Base-by-base conservation (phyloP, 768 basidiomycete species). In the Podaxis sp. region DNA sequence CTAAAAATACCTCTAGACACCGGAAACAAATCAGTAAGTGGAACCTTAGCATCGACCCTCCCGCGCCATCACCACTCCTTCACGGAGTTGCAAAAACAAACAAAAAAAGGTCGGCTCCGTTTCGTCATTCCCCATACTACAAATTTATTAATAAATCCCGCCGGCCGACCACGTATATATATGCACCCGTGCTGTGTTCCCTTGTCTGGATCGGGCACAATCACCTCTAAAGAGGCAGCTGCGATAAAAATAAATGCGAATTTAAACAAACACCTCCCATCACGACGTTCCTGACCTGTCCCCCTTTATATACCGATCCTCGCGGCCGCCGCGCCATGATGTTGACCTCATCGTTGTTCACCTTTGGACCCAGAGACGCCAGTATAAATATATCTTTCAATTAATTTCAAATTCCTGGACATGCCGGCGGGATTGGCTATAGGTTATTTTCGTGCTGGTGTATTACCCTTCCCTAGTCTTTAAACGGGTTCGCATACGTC, bases 101-200 rank as follows among this genome's bases (percentile, higher is more conserved):
- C 52, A 51, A 42, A 40, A 32, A 32, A 25, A 21, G 21, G 23
- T 18, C 11, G 23, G 11, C 42, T 47, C 48, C 28, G 50, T 59
- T 50, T 51, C 50, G 57, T 59, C 50, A 59, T 51, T 23, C 50
- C 54, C 23, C 23, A 13, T n/a, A 35, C 47, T 51, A 14, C 35
- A 38, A 1, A 44, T 44, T 44, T 58, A 59, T 59, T 51, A 59
- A 59, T 59, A 59, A 58, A 28, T 42, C 25, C 57, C 57, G 57
- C 37, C 57, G 57, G 50, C 32, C 37, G 28, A 32, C 36, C 32
- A 47, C 18, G 55, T 46, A 47, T 47, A 46, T 46, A 35, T 23
- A 11, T 10, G n/a, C 21, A 48, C 40, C 40, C 40, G 47, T 48
- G 21, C 25, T 48, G 21, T 27, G 54, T 55, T 25, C 38, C 38